A percentile compares a stretch with the other conserved stretches of the same genome.
phyloP scores from a whole-genome alignment of 148 eudicot species.

The Polygonum maritimum region DNA sequence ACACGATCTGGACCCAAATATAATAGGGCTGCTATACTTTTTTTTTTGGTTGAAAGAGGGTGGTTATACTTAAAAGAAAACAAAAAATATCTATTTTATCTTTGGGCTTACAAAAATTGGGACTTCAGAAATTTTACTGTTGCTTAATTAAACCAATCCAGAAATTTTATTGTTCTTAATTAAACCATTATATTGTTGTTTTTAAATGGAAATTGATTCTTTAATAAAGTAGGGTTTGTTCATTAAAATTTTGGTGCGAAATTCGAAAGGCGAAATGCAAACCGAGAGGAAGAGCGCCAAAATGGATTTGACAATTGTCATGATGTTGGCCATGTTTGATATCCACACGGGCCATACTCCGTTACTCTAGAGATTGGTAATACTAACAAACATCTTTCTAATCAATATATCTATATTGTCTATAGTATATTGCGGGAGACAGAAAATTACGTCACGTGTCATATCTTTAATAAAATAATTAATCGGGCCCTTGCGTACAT shows the following conservation, averaged over 20 bases:
- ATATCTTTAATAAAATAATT: no score
- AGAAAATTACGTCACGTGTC: no score
- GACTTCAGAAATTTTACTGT: neutral
- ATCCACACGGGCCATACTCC: no score
- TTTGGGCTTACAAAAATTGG: neutral
- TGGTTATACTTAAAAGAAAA: neutral
- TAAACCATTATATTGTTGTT: neutral
- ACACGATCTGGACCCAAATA: constrained; percentile 8
- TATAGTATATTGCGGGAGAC: no score
- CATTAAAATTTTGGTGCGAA: neutral
- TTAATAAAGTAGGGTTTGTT: neutral
- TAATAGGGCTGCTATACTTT: neutral
- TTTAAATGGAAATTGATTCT: neutral
- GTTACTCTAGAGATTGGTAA: neutral
- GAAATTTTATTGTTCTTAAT: neutral
- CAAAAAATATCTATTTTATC: neutral
- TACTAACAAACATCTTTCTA: neutral
- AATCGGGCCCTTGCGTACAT: no score
- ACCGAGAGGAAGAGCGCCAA: neutral
- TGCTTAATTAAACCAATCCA: neutral
- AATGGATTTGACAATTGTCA: neutral
- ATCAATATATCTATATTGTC: no score
- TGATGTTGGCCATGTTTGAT: no score
- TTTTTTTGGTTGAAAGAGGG: no score
- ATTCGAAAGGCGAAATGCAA: neutral